Conservation (phyloP, 192 early-diverging fungal species). For the Rhizophagus sp. region DNA sequence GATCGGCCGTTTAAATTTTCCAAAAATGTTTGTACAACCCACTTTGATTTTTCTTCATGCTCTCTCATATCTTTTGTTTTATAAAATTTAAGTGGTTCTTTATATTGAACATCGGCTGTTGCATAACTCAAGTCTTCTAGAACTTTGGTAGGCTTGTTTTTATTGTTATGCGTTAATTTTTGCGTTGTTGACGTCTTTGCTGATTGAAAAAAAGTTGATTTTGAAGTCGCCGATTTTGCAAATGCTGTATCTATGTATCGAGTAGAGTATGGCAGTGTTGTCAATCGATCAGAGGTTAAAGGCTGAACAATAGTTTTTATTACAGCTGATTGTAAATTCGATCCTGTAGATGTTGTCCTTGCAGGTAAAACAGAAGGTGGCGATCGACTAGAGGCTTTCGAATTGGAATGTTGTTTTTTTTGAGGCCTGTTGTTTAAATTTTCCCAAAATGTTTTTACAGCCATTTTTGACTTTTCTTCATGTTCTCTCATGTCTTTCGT, state of each 20-base stretch:
- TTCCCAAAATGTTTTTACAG: neutral
- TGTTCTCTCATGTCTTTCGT: neutral
- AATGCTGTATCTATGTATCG: neutral
- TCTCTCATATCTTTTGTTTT: neutral
- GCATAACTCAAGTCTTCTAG: neutral
- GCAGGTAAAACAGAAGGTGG: neutral
- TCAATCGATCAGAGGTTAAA: too few relatives aligned
- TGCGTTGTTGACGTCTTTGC: neutral
- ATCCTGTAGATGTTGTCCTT: neutral
- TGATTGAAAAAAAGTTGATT: neutral
- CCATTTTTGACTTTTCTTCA: neutral
- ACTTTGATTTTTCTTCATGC: neutral
- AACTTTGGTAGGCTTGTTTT: neutral
- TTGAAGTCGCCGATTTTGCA: neutral
- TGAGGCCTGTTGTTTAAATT: neutral
- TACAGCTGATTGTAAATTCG: neutral
- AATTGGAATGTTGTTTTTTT: neutral
- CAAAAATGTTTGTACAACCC: neutral
- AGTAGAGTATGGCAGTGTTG: too few relatives aligned
- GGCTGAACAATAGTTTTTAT: neutral
- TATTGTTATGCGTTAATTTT: neutral
- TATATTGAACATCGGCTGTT: neutral
- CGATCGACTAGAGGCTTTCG: neutral
- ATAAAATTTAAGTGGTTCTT: neutral
- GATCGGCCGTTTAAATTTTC: neutral